These are phyloP conservation scores for Seiridium cupressi DNA, from an alignment of 2,329 filamentous ascomycete species.

Conservation along the genomic window DNA sequence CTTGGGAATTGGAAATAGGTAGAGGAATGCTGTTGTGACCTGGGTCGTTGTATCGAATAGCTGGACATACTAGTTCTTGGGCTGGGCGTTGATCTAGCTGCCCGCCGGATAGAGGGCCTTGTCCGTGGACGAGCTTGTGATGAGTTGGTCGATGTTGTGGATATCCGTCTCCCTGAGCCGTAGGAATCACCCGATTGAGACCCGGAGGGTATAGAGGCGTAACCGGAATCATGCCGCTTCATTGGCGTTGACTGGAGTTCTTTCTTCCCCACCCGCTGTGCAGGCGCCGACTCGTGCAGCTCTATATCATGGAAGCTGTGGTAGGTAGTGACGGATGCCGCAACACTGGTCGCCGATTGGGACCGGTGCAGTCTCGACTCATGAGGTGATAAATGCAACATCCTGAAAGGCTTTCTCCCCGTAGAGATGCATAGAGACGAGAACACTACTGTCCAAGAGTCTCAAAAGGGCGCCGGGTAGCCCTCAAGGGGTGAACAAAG, in stretches of 20 bases:
- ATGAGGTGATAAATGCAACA: neutral
- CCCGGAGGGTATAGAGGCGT: slow-evolving; percentile 48
- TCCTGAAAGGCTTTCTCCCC: neutral
- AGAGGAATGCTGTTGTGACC: slow-evolving; percentile 22
- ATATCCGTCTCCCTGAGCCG: slow-evolving; percentile 24
- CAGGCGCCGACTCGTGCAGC: slow-evolving; percentile 36
- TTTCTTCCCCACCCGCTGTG: slow-evolving; percentile 17
- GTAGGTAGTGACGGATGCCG: slow-evolving; percentile 49
- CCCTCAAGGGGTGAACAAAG: neutral
- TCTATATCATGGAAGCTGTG: slow-evolving; percentile 54
- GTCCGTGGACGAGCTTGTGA: slow-evolving; percentile 32
- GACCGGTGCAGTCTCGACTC: slow-evolving; percentile 21
- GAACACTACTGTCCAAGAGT: neutral
- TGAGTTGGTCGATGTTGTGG: slow-evolving; percentile 26
- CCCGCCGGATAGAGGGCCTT: slow-evolving; percentile 40
- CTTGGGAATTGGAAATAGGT: slow-evolving; percentile 51
- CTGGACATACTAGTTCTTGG: slow-evolving; percentile 19
- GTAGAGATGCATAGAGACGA: neutral
- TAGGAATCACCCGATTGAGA: slow-evolving; percentile 37
- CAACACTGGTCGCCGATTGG: slow-evolving; percentile 38
- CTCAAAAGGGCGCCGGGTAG: neutral
- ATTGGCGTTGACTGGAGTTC: slow-evolving; percentile 38
- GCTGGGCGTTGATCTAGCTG: slow-evolving; percentile 33
- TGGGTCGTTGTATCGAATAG: slow-evolving; percentile 13
- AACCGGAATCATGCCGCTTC: slow-evolving; percentile 57